phyloP scores from a whole-genome alignment of 1,284 basidiomycete species.

The Pascua guehoae region DNA sequence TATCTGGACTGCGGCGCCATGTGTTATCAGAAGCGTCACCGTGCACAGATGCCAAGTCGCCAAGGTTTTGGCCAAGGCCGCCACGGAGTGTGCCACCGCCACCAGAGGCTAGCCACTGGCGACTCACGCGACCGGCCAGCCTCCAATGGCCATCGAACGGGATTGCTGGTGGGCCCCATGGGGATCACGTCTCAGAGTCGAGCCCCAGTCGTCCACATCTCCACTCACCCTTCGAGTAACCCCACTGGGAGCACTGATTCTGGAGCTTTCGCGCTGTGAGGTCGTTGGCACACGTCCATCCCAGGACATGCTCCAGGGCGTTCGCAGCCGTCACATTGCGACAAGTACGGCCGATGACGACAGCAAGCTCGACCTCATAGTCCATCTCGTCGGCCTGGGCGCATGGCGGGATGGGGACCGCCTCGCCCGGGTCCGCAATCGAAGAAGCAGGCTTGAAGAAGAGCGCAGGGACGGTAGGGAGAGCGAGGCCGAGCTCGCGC shows the following conservation, averaged over 20 bases:
- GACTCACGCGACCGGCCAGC: too few species aligned
- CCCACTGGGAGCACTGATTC: conserved; percentile 63
- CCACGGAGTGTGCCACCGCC: too few species aligned
- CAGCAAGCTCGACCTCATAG: conserved; percentile 81
- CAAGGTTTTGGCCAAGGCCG: too few species aligned
- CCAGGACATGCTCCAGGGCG: conserved; percentile 75
- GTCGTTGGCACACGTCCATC: conserved; percentile 75
- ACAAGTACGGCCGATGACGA: conserved; percentile 76
- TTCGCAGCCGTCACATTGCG: conserved; percentile 71
- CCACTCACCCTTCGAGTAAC: conserved; percentile 71
- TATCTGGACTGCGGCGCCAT: too few species aligned
- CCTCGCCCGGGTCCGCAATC: conserved; percentile 66
- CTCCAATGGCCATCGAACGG: too few species aligned
- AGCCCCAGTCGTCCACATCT: not conserved
- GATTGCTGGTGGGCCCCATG: too few species aligned
- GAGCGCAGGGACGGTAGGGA: conserved; percentile 62
- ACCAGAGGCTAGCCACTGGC: too few species aligned
- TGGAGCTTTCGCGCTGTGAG: conserved; percentile 79
- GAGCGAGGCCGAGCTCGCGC: conserved; percentile 15
- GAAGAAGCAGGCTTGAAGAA: conserved; percentile 75
- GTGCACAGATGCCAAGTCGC: too few species aligned
- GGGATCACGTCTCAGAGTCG: too few species aligned
- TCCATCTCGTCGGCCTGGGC: conserved; percentile 71
- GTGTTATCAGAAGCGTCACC: too few species aligned
- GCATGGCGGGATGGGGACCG: conserved; percentile 63